phyloP scores from a whole-genome alignment of 2,329 filamentous ascomycete species.

The Neocucurbitaria cava region DNA sequence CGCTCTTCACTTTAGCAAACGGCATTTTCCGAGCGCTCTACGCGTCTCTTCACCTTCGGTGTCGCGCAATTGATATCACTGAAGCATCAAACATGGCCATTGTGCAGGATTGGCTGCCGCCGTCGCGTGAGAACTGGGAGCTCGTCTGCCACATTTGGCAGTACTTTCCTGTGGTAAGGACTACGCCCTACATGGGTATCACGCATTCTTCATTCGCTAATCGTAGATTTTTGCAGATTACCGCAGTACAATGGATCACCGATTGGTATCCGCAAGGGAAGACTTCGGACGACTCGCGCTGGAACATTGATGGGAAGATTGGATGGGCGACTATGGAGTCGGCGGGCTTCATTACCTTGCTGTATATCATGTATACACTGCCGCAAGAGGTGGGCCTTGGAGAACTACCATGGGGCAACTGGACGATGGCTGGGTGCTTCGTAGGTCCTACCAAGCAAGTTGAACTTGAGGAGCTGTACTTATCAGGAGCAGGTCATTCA shows the following conservation, averaged over 20 bases:
- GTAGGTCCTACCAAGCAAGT: conserved; percentile 44
- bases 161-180: conserved; percentile 59
- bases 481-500: conserved; percentile 68
- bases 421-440: conserved; percentile 74
- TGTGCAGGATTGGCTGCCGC: conserved; percentile 55
- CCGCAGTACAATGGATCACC: conserved; percentile 73
- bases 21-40: neutral
- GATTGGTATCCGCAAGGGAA: conserved; percentile 92
- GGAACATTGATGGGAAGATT: conserved; percentile 88
- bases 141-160: conserved; percentile 54
- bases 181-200: neutral
- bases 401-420: conserved; percentile 77
- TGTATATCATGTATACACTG: conserved; percentile 79
- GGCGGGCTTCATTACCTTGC: conserved; percentile 75
- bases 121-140: conserved; percentile 60
- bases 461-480: conserved; percentile 4
- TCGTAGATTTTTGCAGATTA: conserved; percentile 61
- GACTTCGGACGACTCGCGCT: conserved; percentile 74
- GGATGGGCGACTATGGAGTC: conserved; percentile 91
- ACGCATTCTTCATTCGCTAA: conserved; percentile 5
- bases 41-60: neutral
- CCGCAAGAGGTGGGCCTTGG: conserved; percentile 64
- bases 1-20: neutral
- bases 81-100: conserved; percentile 47
- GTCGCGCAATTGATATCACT: neutral